phyloP scores from a whole-genome alignment of 768 basidiomycete species.

The Leccinellum luteum region DNA sequence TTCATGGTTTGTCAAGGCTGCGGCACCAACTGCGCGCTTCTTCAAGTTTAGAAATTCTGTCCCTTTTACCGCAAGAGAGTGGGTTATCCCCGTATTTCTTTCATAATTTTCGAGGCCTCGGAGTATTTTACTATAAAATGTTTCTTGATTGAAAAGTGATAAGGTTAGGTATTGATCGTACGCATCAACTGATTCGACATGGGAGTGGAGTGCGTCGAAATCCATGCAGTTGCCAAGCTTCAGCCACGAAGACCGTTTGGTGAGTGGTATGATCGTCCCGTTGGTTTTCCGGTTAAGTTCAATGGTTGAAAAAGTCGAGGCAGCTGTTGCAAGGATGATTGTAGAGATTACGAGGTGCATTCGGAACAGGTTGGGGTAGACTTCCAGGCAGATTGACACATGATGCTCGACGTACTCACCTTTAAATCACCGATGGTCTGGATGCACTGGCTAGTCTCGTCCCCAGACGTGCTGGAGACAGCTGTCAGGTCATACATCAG shows the following conservation, averaged over 20 bases:
- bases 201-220: not conserved
- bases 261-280: not conserved
- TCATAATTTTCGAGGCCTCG: not conserved
- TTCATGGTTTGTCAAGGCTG: not conserved
- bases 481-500: too few relatives aligned
- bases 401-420: too few relatives aligned
- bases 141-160: not conserved
- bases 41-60: not conserved
- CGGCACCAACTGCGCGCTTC: not conserved
- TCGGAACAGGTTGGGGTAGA: not conserved
- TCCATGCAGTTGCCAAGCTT: not conserved
- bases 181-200: not conserved
- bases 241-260: not conserved
- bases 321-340: not conserved
- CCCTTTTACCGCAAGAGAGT: not conserved
- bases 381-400: not conserved
- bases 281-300: not conserved
- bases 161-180: not conserved
- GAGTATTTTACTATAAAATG: not conserved
- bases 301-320: not conserved
- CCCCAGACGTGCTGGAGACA: too few relatives aligned
- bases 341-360: not conserved
- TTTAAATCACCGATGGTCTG: too few relatives aligned
- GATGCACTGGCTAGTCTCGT: too few relatives aligned
- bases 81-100: not conserved